Evolutionary conservation across 1,284 basidiomycete genomes (phyloP), one percentile per base, ranked within the genome.

Genomic region (Naganishia cerealis): DNA sequence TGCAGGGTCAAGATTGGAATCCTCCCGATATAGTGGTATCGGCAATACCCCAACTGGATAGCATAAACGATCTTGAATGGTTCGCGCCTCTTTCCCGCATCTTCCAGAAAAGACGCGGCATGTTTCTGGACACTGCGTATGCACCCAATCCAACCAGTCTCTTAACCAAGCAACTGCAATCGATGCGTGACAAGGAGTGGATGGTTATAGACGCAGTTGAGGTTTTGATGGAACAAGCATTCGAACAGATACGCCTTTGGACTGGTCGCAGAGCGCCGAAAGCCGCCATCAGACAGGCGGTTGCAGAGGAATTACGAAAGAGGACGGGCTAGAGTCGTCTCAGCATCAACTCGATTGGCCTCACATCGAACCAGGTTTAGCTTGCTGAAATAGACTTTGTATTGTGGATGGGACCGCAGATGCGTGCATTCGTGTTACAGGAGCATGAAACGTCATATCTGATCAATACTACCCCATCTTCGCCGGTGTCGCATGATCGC

Each of bases 211-310:
- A 85, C 53, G 93, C 94, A 0, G 82, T 95, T 8, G 90, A 94
- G 76, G 88, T 94, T 55, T 81, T 95, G 57, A 83, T 93, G 56
- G 88, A 92, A 81, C 92, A 95, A 77, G 93, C 90, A 1, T 93
- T 88, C 78, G 85, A 85, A 67, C 92, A 94, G 80, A 93, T 92
- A 77, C 85, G 87, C 79, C 76, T 86, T 62, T 96, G 91, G 93
- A 95, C 90, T 4, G 82, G 81, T 29, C 78, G 82, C 68, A 75
- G 73, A 56, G 81, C 83, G 24, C 84, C 84, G 0, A 75, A 77
- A 70, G 73, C 71, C 26, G 75, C 76, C 55, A 82, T 84, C 54
- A 76, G 79, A 67, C 71, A 78, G 63, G 80, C 78, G 15, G 83
- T 83, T n/a, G 73, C 79, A 76, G 73, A 73, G 40, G 73, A 77